phyloP scores from a whole-genome alignment of 257 asterid species.

The Solanum dulcamara region DNA sequence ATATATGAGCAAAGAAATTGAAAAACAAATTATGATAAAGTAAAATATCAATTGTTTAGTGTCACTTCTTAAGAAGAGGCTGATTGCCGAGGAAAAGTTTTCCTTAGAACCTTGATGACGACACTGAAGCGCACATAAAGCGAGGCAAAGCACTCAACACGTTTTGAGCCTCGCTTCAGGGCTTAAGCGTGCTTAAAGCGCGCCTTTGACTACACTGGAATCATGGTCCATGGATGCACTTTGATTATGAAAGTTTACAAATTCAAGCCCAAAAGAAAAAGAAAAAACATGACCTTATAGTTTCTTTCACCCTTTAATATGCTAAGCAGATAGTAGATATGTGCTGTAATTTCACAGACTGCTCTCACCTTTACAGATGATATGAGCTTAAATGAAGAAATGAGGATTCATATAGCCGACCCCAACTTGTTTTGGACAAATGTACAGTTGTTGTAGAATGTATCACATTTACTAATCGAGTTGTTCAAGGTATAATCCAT shows the following conservation, averaged over 20 bases:
- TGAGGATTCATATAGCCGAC: not conserved
- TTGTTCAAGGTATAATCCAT: not conserved
- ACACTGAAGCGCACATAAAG: too few relatives aligned
- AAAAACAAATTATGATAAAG: too few relatives aligned
- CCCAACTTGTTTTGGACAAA: not conserved
- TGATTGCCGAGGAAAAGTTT: too few relatives aligned
- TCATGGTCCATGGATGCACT: not conserved
- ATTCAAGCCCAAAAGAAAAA: not conserved
- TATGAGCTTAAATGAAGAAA: not conserved
- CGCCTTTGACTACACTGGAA: too few relatives aligned
- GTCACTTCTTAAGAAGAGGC: too few relatives aligned
- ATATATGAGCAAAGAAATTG: too few relatives aligned
- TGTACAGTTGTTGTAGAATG: not conserved
- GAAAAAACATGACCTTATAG: not conserved
- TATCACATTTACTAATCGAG: not conserved
- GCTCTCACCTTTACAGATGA: not conserved
- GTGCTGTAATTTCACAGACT: not conserved
- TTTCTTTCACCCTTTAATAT: not conserved
- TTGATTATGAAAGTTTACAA: not conserved
- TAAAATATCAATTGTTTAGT: too few relatives aligned
- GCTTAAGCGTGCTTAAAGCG: too few relatives aligned
- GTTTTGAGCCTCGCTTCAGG: too few relatives aligned
- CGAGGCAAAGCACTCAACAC: too few relatives aligned
- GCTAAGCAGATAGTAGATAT: not conserved
- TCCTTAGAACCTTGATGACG: too few relatives aligned